Evolutionary conservation across 768 basidiomycete species (phyloP).

Genomic region (Termitomyces sp.): DNA sequence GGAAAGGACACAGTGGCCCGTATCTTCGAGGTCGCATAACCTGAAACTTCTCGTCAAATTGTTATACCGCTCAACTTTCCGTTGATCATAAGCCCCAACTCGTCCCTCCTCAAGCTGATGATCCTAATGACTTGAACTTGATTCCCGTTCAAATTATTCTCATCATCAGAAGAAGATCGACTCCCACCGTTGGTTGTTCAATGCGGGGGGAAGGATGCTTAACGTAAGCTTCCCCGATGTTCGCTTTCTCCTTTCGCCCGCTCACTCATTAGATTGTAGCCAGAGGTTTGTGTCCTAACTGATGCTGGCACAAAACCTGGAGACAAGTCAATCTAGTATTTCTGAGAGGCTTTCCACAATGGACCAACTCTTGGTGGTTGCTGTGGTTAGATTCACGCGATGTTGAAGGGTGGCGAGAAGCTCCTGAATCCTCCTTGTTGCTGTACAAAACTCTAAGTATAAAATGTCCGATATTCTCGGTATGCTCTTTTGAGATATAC

Average conservation of each 20-base stretch:
- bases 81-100: constrained; percentile 87
- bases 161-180: constrained; percentile 93
- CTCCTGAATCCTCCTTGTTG: constrained; percentile 87
- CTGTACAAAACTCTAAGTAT: constrained; percentile 97
- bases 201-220: constrained; percentile 76
- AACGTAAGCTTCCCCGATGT: constrained; percentile 35
- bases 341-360: constrained; percentile 91
- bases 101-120: constrained; percentile 82
- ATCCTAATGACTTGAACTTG: constrained; percentile 88
- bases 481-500: constrained; percentile 20
- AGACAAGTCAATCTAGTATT: constrained; percentile 90
- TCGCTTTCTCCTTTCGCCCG: background rate
- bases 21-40: constrained; percentile 77
- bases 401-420: constrained; percentile 93
- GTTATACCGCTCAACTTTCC: constrained; percentile 91
- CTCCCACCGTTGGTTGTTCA: constrained; percentile 94
- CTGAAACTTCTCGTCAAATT: background rate
- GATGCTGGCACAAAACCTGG: constrained; percentile 97
- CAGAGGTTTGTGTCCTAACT: constrained; percentile 87
- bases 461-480: constrained; percentile 97
- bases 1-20: too few species aligned
- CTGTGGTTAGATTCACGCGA: constrained; percentile 92
- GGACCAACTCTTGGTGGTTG: constrained; percentile 75
- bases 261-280: constrained; percentile 33
- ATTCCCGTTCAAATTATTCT: constrained; percentile 91